phyloP scores from a whole-genome alignment of 208 protist genomes.

The Acanthamoeba lenticulata region DNA sequence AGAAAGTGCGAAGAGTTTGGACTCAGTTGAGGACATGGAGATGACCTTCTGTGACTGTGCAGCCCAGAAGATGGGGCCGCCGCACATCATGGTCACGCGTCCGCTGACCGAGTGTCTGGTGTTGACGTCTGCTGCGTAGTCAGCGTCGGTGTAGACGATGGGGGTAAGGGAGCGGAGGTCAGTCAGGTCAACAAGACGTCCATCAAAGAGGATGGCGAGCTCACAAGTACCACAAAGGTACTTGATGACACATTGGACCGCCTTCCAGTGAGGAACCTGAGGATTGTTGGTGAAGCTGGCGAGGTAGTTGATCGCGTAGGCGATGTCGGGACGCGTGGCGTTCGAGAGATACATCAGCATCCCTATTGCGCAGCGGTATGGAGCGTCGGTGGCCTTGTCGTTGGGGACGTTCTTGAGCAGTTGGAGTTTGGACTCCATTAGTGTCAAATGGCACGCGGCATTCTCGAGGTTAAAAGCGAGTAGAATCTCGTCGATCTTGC shows the following conservation, averaged over 20 bases:
- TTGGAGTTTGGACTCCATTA: not conserved
- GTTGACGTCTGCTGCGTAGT: not conserved
- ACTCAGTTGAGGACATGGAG: not conserved
- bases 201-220: not conserved
- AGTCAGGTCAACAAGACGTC: no score
- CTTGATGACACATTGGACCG: not conserved
- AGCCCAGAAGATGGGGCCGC: not conserved
- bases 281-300: not conserved
- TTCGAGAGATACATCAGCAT: not conserved
- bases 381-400: not conserved
- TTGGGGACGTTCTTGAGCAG: not conserved
- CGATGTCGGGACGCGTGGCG: not conserved
- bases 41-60: not conserved
- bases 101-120: not conserved
- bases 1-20: not conserved
- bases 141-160: not conserved
- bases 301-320: not conserved
- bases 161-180: not conserved
- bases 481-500: not conserved
- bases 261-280: not conserved
- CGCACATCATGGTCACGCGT: not conserved
- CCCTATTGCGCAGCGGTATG: not conserved
- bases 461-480: not conserved
- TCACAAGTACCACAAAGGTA: slow-evolving; percentile 19
- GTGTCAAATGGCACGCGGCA: not conserved